A percentile compares a stretch with the other conserved stretches of the same genome.
These are phyloP conservation scores for Pleurostoma richardsiae DNA, from an alignment of 2,329 filamentous ascomycete species.

Conservation along the genomic window DNA sequence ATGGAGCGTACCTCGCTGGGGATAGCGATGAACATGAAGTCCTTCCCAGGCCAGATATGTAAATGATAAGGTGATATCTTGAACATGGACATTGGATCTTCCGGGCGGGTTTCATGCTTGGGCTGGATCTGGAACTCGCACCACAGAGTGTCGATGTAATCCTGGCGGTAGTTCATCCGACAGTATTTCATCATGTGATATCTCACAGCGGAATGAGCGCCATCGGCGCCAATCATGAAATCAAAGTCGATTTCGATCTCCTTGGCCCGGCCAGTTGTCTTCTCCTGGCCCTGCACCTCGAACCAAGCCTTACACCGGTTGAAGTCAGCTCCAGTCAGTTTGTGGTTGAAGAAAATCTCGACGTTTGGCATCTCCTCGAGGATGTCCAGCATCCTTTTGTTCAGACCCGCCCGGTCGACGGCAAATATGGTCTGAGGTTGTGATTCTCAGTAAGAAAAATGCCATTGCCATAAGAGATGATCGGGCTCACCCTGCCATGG, in stretches of 20 bases:
- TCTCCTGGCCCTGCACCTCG: constrained; percentile 46
- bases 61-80: constrained; percentile 86
- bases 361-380: constrained; percentile 84
- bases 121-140: constrained; percentile 86
- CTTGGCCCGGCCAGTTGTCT: constrained; percentile 37
- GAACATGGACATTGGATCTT: constrained; percentile 47
- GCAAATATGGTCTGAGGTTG: constrained; percentile 68
- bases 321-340: constrained; percentile 87
- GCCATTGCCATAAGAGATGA: not conserved
- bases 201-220: constrained; percentile 85
- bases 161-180: constrained; percentile 84
- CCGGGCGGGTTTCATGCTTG: constrained; percentile 17
- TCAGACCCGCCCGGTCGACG: constrained; percentile 78
- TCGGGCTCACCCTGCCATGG: constrained; percentile 66
- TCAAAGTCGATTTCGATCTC: constrained; percentile 88
- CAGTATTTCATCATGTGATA: constrained; percentile 96
- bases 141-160: constrained; percentile 96
- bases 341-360: constrained; percentile 87
- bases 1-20: constrained; percentile 54
- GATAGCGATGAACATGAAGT: constrained; percentile 98
- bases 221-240: constrained; percentile 89
- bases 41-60: constrained; percentile 92
- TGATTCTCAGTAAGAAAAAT: not conserved
- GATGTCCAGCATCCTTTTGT: constrained; percentile 77
- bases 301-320: constrained; percentile 79